Evolutionary conservation across 129 eudicot genomes (phyloP).

Genomic region (Silybum marianum): DNA sequence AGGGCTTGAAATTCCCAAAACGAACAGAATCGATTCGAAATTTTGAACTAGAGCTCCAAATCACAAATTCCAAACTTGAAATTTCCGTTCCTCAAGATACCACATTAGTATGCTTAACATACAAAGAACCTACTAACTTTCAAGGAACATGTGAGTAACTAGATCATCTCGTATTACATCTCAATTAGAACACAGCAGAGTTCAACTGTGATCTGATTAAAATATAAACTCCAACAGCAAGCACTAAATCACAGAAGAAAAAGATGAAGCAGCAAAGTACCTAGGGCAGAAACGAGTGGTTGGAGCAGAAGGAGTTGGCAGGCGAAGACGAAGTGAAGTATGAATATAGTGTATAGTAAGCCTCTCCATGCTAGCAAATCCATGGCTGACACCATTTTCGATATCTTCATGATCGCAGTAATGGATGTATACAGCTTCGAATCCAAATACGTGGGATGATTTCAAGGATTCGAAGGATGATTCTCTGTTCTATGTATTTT

Average conservation of each 20-base stretch:
- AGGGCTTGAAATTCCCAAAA: background rate
- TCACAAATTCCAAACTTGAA: conserved; percentile 14
- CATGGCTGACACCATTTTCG: conserved; percentile 44
- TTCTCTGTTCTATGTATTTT: background rate
- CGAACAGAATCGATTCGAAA: background rate
- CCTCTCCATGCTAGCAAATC: conserved; percentile 93
- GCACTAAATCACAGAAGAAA: background rate
- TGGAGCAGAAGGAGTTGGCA: conserved; percentile 89
- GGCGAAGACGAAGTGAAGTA: conserved; percentile 78
- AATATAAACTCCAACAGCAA: background rate
- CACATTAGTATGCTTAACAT: background rate
- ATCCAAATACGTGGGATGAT: conserved; percentile 1
- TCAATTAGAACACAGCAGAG: conserved; percentile 3
- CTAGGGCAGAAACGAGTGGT: conserved; percentile 86
- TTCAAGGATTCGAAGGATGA: background rate
- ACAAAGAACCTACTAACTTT: background rate
- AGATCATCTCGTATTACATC: conserved; percentile 4
- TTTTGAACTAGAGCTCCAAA: background rate
- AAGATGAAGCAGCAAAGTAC: conserved; percentile 35
- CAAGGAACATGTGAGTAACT: background rate
- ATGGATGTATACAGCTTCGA: conserved; percentile 5
- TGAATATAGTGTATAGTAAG: conserved; percentile 53
- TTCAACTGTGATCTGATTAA: conserved; percentile 3
- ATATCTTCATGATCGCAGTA: conserved; percentile 40
- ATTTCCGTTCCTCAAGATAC: background rate